Evolutionary conservation across 2,329 filamentous ascomycete genomes (phyloP).

Genomic region (Diaporthe destruens): DNA sequence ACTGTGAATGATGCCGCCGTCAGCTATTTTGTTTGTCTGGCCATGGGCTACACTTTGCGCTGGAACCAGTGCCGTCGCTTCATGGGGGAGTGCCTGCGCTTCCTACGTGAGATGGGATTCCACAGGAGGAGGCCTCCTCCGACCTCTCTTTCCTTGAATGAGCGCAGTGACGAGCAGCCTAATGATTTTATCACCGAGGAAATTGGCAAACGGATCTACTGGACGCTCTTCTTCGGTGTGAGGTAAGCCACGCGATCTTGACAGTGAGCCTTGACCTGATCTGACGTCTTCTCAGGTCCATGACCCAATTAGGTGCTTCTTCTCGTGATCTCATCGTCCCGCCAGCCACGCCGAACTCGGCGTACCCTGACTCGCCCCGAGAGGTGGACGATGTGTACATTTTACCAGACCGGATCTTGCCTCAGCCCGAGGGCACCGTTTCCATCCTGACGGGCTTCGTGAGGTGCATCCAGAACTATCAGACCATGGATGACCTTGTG

Average conservation of each 20-base stretch:
- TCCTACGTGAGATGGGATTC: slow-evolving; percentile 76
- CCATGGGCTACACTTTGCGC: slow-evolving; percentile 76
- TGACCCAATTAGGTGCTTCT: slow-evolving; percentile 81
- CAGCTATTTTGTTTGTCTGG: slow-evolving; percentile 80
- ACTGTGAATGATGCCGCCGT: slow-evolving; percentile 72
- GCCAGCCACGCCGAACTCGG: slow-evolving; percentile 79
- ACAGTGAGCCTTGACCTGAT: neutral
- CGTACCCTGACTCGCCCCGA: slow-evolving; percentile 82
- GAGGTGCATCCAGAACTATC: slow-evolving; percentile 81
- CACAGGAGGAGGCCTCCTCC: slow-evolving; percentile 63
- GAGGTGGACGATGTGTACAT: slow-evolving; percentile 90
- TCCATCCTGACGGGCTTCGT: slow-evolving; percentile 86
- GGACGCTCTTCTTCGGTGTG: slow-evolving; percentile 82
- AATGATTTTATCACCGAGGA: slow-evolving; percentile 80
- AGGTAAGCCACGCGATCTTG: slow-evolving; percentile 59
- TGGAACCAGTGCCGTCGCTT: slow-evolving; percentile 77
- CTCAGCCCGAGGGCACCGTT: slow-evolving; percentile 75
- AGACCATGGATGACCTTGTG: slow-evolving; percentile 82
- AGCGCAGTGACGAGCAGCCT: slow-evolving; percentile 56
- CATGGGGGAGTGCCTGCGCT: slow-evolving; percentile 77
- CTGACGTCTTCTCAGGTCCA: slow-evolving; percentile 65
- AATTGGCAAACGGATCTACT: slow-evolving; percentile 84
- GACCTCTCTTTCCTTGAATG: slow-evolving; percentile 55
- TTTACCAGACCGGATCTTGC: slow-evolving; percentile 75
- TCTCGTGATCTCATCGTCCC: slow-evolving; percentile 81